phyloP scores from a whole-genome alignment of 768 basidiomycete species.

The Leccinum incarnatum region DNA sequence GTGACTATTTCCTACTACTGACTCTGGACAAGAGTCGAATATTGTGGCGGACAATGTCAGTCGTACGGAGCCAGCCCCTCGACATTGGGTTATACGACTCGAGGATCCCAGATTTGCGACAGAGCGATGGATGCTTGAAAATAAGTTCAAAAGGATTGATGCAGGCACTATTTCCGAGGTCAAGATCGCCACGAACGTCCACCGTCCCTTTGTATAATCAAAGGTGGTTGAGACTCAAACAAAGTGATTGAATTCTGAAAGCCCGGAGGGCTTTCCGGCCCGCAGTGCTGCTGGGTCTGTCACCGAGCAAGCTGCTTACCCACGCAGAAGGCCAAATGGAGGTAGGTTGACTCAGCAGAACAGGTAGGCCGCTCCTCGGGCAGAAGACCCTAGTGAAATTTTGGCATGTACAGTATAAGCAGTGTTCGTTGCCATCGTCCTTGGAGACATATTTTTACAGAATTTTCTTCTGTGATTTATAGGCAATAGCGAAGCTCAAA shows the following conservation, averaged over 20 bases:
- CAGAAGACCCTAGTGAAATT: too few species aligned
- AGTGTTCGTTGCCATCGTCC: not conserved
- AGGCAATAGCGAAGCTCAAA: not conserved
- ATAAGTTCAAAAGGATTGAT: slow-evolving; percentile 57
- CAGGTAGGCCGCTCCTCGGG: too few species aligned
- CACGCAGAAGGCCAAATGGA: too few species aligned
- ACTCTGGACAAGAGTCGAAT: slow-evolving; percentile 70
- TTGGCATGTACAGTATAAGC: too few species aligned
- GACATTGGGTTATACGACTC: slow-evolving; percentile 63
- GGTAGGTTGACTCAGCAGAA: too few species aligned
- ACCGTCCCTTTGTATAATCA: slow-evolving; percentile 61
- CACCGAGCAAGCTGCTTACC: too few species aligned
- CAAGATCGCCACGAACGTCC: slow-evolving; percentile 88
- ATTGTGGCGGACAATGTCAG: slow-evolving; percentile 61
- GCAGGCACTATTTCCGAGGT: slow-evolving; percentile 67
- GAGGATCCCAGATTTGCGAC: slow-evolving; percentile 61
- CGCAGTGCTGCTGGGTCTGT: too few species aligned
- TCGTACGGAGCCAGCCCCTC: slow-evolving; percentile 53
- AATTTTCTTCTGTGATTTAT: not conserved
- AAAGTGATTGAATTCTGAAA: too few species aligned
- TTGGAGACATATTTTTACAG: not conserved
- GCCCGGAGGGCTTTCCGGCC: too few species aligned
- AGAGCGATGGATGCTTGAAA: slow-evolving; percentile 61
- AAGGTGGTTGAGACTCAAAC: too few species aligned
- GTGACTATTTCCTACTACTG: not conserved